Conservation (phyloP, 768 basidiomycete species). For the Tylopilus subfusipes region DNA sequence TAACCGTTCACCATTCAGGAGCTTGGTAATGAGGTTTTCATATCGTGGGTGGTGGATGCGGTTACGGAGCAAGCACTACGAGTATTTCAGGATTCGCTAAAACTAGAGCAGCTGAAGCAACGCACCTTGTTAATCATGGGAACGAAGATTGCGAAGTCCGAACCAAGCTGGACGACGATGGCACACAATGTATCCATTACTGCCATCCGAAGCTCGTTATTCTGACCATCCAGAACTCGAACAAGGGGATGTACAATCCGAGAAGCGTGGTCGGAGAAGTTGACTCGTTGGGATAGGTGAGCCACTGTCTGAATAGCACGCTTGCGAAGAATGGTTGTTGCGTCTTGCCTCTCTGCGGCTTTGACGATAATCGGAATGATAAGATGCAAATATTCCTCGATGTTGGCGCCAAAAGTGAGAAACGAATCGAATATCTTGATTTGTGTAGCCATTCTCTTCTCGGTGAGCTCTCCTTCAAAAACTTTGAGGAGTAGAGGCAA, state of each 20-base stretch:
- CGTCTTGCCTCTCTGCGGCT: conserved; percentile 82
- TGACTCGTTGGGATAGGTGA: conserved; percentile 84
- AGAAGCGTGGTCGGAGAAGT: conserved; percentile 97
- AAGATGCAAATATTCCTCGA: conserved; percentile 97
- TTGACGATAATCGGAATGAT: conserved; percentile 93
- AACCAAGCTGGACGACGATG: conserved; percentile 87
- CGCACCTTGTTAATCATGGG: conserved; percentile 92
- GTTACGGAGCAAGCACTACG: conserved; percentile 70
- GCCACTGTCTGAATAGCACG: conserved; percentile 90
- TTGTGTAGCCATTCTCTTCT: conserved; percentile 73
- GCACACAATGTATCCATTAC: conserved; percentile 95
- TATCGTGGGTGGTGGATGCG: conserved; percentile 80
- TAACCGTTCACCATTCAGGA: conserved; percentile 88
- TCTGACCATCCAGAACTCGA: conserved; percentile 70
- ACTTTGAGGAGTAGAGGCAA: conserved; percentile 87
- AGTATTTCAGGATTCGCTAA: not conserved
- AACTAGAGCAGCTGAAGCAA: not conserved
- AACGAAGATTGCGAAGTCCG: conserved; percentile 97
- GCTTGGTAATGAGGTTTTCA: conserved; percentile 81
- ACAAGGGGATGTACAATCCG: conserved; percentile 95
- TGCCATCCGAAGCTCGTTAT: conserved; percentile 76
- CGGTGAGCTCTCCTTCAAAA: conserved; percentile 83
- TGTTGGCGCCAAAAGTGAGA: conserved; percentile 90
- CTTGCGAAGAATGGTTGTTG: conserved; percentile 71
- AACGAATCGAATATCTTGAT: conserved; percentile 94